Base-by-base conservation (phyloP, 345 rosid species). In the Gossypium stocksii region DNA sequence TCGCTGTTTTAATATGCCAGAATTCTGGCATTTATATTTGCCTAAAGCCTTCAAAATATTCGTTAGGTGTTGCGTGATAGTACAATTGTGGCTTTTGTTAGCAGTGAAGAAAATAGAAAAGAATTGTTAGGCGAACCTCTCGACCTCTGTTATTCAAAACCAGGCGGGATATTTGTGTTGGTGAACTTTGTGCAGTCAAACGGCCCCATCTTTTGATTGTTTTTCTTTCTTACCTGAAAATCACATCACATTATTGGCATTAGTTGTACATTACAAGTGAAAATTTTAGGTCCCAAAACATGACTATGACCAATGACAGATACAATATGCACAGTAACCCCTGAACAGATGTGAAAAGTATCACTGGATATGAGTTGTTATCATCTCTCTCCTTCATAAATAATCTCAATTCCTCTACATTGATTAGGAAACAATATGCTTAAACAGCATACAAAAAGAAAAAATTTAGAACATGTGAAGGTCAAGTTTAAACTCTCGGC, bases 181-280 rank as follows among this genome's bases (percentile, higher is more conserved):
- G 85, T 83, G 78, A 74, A 87, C 82, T 95, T 95, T 78, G 99
- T 94, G 80, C 98, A 95, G 83, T 95, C 98, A 79, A 78, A 95
- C 72, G 98, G 99, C 20, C 98, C 98, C 14, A 94, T 83, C 71
- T 43, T 90, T 80, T 87, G 97, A 77, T 82, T 88, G 74, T 82
- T 86, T 77, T 87, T 94, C 77, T 82, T 79, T 78, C 71, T 90
- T 77, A 94, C 97, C 98, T 94, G 85, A 61, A 81, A 74, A 66
- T 27, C 62, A 74, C 13, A 70, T 15, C 23, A 76, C 51, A 13
- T 43, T 54, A 13, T 8, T 44, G 1, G 25, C 29, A 17, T 80
- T 64, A 81, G 71, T 41, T 64, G 61, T 45, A 29, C 22, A 25
- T 51, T 16, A 23, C 4, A 3, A 16, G 34, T 14, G n/a, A 72